Evolutionary conservation across 2,329 filamentous ascomycete species (phyloP), one percentile per base, ranked within the genome.

Genomic region (Fusarium brevicatenulatum): DNA sequence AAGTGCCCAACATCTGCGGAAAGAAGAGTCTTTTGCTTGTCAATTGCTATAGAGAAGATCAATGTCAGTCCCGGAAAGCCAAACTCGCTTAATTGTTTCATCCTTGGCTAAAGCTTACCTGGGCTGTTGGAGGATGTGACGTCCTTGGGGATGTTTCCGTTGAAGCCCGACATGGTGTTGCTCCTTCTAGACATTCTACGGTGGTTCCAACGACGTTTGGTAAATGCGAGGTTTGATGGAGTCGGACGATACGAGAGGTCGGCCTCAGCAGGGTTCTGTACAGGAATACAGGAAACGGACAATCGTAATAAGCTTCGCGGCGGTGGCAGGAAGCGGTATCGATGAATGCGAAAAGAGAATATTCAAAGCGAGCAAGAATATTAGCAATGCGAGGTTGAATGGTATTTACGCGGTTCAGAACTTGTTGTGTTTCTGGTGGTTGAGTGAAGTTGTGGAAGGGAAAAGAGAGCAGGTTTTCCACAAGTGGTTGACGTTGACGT

Each of bases 21-120:
- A 47, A 95, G 87, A 49, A 95, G 88, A 74, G 89, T 87, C 80
- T 91, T 93, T 83, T 95, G 93, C 86, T 94, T 95, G 82, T 95
- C 91, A 75, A 89, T 85, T 55, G 86, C 91, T 93, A 49, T 19
- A 43, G 11, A 61, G 21, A 19, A 46, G 28, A 36, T 49, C n/a
- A 49, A 44, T 50, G 47, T 66, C 50, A 70, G 71, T 36, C 50
- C 63, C 28, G 32, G 7, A 54, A 39, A 25, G 15, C 44, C 23
- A 57, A 46, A 42, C 28, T 64, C 40, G 55, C 43, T 49, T 44
- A 30, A 50, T 52, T 43, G 25, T 25, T 50, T 25, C 46, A 43
- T 55, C 30, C 28, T 36, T 52, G 56, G 42, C 40, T 28, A 19
- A n/a, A 43, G 71, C 82, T 71, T 77, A 84, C 83, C 80, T 61